Conservation (phyloP, 805 yeast genomes). For the Grigorovia transvaalensis region DNA sequence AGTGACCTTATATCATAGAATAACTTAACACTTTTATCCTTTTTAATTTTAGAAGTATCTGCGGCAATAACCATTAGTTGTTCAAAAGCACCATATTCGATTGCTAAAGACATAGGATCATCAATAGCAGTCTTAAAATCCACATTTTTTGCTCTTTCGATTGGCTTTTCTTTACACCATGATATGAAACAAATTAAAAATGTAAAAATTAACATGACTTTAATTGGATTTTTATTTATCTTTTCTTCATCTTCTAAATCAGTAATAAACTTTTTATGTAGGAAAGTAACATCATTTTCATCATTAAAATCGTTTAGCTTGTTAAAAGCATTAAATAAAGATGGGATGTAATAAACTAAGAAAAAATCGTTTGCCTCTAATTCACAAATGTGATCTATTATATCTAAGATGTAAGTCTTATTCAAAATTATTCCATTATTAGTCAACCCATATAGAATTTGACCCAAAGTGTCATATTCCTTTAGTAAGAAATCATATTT, state of each 20-base stretch:
- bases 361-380: conserved; percentile 54
- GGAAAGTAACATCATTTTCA: conserved; percentile 29
- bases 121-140: conserved; percentile 50
- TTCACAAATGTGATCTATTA: conserved; percentile 38
- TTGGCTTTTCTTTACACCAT: conserved; percentile 50
- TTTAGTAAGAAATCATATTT: conserved; percentile 52
- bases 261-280: conserved; percentile 31
- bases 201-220: conserved; percentile 38
- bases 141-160: conserved; percentile 33
- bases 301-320: conserved; percentile 30
- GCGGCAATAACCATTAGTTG: conserved; percentile 52
- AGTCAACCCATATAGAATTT: conserved; percentile 45
- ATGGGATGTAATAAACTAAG: conserved; percentile 54
- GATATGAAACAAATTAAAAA: conserved; percentile 50
- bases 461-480: conserved; percentile 65
- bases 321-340: conserved; percentile 38
- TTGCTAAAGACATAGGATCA: conserved; percentile 46
- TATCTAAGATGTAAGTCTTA: conserved; percentile 27
- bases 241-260: conserved; percentile 31
- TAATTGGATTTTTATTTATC: conserved; percentile 38
- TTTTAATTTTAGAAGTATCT: conserved; percentile 36
- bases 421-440: conserved; percentile 29
- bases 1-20: conserved; percentile 58
- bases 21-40: conserved; percentile 34
- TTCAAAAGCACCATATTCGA: conserved; percentile 62